These are phyloP conservation scores for Tuber microsphaerosporum DNA, from an alignment of 495 filamentous ascomycete species.

Conservation along the genomic window DNA sequence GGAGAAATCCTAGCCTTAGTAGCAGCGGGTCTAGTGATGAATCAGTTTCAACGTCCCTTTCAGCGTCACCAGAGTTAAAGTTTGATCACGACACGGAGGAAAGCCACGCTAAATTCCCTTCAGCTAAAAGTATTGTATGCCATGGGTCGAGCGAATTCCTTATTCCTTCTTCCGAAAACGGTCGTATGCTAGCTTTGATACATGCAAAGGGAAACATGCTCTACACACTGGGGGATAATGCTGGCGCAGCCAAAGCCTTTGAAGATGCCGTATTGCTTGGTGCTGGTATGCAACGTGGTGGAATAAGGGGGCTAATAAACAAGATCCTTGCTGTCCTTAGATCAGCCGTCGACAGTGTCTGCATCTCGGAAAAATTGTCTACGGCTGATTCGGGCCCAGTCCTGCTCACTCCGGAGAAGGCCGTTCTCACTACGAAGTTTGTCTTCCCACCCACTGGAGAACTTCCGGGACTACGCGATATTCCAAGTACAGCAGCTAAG, in stretches of 20 bases:
- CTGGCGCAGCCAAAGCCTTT: conserved; percentile 78
- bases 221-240: conserved; percentile 81
- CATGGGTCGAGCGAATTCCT: conserved; percentile 76
- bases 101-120: conserved; percentile 28
- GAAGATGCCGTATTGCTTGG: conserved; percentile 91
- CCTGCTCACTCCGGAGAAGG: conserved; percentile 73
- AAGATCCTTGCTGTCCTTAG: conserved; percentile 69
- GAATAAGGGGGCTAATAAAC: conserved; percentile 72
- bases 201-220: conserved; percentile 99
- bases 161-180: conserved; percentile 82
- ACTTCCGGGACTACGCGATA: conserved; percentile 72
- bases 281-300: conserved; percentile 61
- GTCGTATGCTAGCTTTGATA: conserved; percentile 80
- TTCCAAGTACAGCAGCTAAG: conserved; percentile 63
- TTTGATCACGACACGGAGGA: conserved; percentile 37
- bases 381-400: conserved; percentile 53
- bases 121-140: conserved; percentile 40
- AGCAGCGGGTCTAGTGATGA: conserved; percentile 51
- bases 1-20: conserved; percentile 49
- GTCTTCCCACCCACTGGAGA: conserved; percentile 71
- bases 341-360: conserved; percentile 43
- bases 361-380: conserved; percentile 30
- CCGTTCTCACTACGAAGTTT: conserved; percentile 72
- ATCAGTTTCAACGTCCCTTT: conserved; percentile 18
- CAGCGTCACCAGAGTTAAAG: conserved; percentile 23